Percentiles rank a stretch among this genome's conserved stretches.
Conservation (phyloP, 495 filamentous ascomycete species). For the Penicillium ochrochloron region DNA sequence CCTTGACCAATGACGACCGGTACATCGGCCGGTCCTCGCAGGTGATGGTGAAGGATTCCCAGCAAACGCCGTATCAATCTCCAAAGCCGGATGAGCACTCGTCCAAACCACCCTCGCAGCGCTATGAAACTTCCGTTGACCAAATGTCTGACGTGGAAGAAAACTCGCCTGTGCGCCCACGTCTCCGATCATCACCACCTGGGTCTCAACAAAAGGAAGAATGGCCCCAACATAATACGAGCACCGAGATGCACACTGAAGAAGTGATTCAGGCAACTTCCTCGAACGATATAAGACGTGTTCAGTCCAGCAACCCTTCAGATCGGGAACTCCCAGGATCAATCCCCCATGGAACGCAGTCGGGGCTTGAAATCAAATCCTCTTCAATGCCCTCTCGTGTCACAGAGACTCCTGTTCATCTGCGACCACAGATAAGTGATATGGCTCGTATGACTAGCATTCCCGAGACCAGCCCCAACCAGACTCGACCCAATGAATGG, state of each 20-base stretch:
- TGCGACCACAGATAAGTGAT: slow-evolving; percentile 32
- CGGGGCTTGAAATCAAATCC: slow-evolving; percentile 32
- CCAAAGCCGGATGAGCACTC: slow-evolving; percentile 8
- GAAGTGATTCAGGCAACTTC: slow-evolving; percentile 10
- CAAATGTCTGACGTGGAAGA: slow-evolving; percentile 27
- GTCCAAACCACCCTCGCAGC: slow-evolving; percentile 5
- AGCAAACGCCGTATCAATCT: slow-evolving; percentile 42
- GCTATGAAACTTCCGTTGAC: slow-evolving; percentile 20
- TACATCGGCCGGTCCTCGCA: slow-evolving; percentile 38
- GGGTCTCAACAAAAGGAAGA: slow-evolving; percentile 15
- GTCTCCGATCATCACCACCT: slow-evolving; percentile 35
- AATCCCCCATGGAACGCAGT: slow-evolving; percentile 5
- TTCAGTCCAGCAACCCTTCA: slow-evolving; percentile 25
- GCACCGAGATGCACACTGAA: neutral
- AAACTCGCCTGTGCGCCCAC: slow-evolving; percentile 36
- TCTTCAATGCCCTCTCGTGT: slow-evolving; percentile 51
- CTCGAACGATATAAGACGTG: slow-evolving; percentile 13
- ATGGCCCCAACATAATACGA: neutral
- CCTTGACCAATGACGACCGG: slow-evolving; percentile 14
- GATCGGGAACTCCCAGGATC: slow-evolving; percentile 8
- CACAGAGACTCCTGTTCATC: slow-evolving; percentile 46
- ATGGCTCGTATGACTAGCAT: slow-evolving; percentile 41
- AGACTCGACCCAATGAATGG: slow-evolving; percentile 32
- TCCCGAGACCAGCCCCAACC: slow-evolving; percentile 49
- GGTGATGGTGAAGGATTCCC: slow-evolving; percentile 53